Evolutionary conservation across 2,329 filamentous ascomycete species (phyloP).

Genomic region (Didymella exigua): DNA sequence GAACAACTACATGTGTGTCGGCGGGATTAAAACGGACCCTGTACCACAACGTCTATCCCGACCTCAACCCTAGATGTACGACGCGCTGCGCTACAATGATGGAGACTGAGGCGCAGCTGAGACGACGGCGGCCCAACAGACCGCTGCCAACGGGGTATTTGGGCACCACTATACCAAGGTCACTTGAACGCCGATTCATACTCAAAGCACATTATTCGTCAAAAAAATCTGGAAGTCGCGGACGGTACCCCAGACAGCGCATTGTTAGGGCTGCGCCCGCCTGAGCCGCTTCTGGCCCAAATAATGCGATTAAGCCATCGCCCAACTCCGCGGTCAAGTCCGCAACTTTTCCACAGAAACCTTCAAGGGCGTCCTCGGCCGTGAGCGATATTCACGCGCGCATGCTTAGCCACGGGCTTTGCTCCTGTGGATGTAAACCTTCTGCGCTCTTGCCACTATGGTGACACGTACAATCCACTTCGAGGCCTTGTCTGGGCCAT

Average conservation of each 20-base stretch:
- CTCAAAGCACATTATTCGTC: background rate
- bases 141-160: background rate
- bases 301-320: background rate
- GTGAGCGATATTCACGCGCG: background rate
- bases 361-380: background rate
- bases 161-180: background rate
- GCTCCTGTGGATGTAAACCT: constrained; percentile 1
- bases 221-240: background rate
- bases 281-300: background rate
- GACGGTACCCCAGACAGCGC: background rate
- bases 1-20: background rate
- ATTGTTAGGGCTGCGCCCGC: background rate
- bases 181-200: background rate
- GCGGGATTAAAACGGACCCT: background rate
- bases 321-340: background rate
- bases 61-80: background rate
- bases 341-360: background rate
- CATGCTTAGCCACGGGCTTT: background rate
- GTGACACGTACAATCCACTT: background rate
- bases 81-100: background rate
- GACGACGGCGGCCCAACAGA: background rate
- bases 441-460: background rate
- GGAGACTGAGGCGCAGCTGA: background rate
- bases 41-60: background rate
- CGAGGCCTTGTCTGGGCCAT: background rate